Conservation (phyloP, 805 yeast genomes). For the Myxozyma nipponensis region DNA sequence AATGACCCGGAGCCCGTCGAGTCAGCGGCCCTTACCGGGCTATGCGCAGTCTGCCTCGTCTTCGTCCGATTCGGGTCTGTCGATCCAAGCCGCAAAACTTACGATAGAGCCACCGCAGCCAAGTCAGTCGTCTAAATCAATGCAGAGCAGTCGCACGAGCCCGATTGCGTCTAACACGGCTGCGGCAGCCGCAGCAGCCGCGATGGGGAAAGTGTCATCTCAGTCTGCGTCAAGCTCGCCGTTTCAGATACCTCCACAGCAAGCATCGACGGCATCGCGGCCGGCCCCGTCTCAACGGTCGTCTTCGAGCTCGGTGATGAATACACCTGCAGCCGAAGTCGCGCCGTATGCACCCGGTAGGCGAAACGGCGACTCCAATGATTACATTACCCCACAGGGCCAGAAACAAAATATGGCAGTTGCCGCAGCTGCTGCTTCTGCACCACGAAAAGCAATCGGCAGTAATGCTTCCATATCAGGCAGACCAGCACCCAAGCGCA, state of each 20-base stretch:
- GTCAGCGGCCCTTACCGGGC: neutral
- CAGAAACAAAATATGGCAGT: neutral
- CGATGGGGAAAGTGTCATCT: conserved; percentile 1
- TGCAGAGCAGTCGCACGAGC: neutral
- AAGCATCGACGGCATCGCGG: conserved; percentile 24
- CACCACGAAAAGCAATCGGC: conserved; percentile 14
- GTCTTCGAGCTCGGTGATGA: neutral
- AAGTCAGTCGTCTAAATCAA: neutral
- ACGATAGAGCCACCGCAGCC: neutral
- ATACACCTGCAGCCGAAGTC: neutral
- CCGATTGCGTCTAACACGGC: conserved; percentile 6
- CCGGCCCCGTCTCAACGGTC: conserved; percentile 5
- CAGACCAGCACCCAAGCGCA: conserved; percentile 46
- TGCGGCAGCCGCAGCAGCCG: conserved; percentile 5
- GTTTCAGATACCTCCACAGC: neutral
- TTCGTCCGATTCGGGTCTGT: neutral
- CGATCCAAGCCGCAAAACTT: neutral
- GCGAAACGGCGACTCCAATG: neutral
- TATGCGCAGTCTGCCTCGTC: neutral
- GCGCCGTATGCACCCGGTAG: neutral
- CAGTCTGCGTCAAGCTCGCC: neutral
- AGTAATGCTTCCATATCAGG: conserved; percentile 35
- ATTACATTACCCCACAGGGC: conserved; percentile 1
- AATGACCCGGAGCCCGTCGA: neutral
- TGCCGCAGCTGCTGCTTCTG: neutral